Evolutionary conservation across 805 yeast genomes (phyloP), one percentile per base, ranked within the genome.

Genomic region (Candida nitratophila): DNA sequence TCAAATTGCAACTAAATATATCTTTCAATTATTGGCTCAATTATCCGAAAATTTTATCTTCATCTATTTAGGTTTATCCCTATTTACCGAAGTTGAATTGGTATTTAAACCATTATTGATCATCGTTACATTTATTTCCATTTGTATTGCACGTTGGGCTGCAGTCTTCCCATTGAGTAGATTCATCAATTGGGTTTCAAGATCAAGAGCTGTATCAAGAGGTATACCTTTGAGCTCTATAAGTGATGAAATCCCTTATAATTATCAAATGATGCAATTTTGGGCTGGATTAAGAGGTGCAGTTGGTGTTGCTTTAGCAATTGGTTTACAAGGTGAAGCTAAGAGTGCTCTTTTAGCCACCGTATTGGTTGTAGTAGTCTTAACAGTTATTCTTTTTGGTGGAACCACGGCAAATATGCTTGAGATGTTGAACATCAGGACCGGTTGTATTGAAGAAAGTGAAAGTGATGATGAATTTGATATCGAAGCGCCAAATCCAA

Each of bases 221-320:
- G 80, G 79, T 59, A 56, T 51, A 14, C 41, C 56, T 27, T 55
- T 72, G 2, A 33, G 52, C 9, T 39, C 54, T 2, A 66, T 74
- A 11, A 84, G 86, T 2, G 96, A 89, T 55, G 98, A 91, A 65
- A 89, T 93, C 49, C 93, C 96, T 22, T 91, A 87, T 56, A 87
- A 84, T 48, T 93, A 93, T 64, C 99, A 93, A 66, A 88, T 89
- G 86, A 93, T 93, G 99, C 88, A 91, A 41, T 93, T 93, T 63
- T 93, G 99, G 99, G 99, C 99, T 2, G 99, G 99, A 3, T 71
- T 93, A 45, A 75, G 99, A 59, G 99, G 99, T 47, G 99, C 99
- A 1, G 99, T 93, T 31, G 99, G 99, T 51, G 99, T 93, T 4
- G 99, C 99, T 0, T 74, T 93, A 56, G 99, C 99, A 0, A 88